Percentiles rank a stretch among this genome's conserved stretches.
Conservation (phyloP, 345 rosid genomes). For the Ceriops decandra region DNA sequence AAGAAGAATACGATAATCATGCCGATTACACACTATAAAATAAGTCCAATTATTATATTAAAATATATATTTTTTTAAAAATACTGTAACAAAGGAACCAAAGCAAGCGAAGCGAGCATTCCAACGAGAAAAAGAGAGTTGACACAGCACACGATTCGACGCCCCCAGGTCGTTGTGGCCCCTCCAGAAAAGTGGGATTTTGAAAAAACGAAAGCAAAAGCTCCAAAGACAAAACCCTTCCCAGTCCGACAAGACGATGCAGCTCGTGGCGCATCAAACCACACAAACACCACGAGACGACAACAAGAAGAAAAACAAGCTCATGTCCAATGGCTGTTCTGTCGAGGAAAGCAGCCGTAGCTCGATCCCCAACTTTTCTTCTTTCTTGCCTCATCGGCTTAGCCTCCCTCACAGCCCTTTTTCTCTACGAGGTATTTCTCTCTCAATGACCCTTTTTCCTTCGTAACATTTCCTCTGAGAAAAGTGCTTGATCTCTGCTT, state of each 20-base stretch:
- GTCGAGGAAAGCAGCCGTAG: conserved; percentile 20
- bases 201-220: too few species aligned
- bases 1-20: too few species aligned
- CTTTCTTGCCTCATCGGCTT: conserved; percentile 44
- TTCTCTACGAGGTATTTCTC: conserved; percentile 62
- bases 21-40: too few species aligned
- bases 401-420: conserved; percentile 51
- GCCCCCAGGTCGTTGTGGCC: neutral
- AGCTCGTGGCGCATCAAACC: neutral
- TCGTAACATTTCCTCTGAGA: too few species aligned
- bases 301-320: neutral
- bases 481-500: too few species aligned
- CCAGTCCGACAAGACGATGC: neutral
- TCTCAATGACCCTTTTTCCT: neutral
- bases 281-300: neutral
- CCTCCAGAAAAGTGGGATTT: too few species aligned
- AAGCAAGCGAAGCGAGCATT: neutral
- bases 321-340: conserved; percentile 31
- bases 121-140: neutral
- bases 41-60: too few species aligned
- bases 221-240: neutral
- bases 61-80: too few species aligned
- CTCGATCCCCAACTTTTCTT: conserved; percentile 53
- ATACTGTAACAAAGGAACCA: neutral
- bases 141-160: neutral